Percentiles rank a stretch among this genome's conserved stretches.
Evolutionary conservation across 305 asterid genomes (phyloP).

Genomic region (Fraxinus baroniana): DNA sequence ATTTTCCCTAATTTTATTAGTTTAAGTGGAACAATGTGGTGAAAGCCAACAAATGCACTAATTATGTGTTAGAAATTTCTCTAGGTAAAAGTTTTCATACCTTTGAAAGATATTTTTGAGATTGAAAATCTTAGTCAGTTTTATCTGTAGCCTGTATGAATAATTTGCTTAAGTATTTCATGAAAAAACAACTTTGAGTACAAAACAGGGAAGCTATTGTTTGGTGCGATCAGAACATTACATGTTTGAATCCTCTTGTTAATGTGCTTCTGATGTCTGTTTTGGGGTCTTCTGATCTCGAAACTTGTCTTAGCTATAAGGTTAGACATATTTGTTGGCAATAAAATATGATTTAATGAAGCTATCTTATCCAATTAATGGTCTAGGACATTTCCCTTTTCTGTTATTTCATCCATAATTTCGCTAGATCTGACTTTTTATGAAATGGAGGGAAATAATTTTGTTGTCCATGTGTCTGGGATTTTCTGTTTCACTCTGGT

Average conservation of each 20-base stretch:
- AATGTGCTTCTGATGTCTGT: background rate
- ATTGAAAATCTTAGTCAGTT: background rate
- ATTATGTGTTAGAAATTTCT: background rate
- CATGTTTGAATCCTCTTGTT: background rate
- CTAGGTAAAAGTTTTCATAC: background rate
- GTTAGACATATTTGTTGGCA: background rate
- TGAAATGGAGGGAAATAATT: background rate
- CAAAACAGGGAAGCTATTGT: slow-evolving; percentile 7
- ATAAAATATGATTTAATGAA: background rate
- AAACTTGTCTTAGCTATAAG: background rate
- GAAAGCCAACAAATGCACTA: background rate
- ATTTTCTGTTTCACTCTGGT: background rate
- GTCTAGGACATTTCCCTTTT: background rate
- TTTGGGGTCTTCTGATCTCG: background rate
- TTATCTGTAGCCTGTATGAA: background rate
- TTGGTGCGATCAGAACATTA: background rate
- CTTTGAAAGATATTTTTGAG: background rate
- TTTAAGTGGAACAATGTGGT: background rate
- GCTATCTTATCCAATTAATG: background rate
- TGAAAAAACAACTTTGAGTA: background rate
- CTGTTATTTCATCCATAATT: background rate
- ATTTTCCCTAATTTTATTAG: background rate
- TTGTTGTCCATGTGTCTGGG: background rate
- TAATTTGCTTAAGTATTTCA: background rate
- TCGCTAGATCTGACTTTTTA: background rate